These are phyloP conservation scores for Aurantiochytrium sp. DNA, from an alignment of 108 stramenopile genomes.

Conservation along the genomic window DNA sequence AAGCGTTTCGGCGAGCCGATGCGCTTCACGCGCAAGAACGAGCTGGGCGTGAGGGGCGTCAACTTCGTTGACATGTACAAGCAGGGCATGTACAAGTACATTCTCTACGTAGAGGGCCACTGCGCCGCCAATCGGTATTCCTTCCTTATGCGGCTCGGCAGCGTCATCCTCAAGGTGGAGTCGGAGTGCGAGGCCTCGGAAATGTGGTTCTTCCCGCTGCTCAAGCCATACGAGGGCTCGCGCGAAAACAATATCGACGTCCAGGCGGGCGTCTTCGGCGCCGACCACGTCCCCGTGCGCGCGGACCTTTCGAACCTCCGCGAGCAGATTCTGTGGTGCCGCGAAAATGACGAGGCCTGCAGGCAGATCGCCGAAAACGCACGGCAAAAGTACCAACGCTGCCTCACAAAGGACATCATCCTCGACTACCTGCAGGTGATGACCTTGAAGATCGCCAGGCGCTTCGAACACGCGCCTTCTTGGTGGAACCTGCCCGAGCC, in stretches of 20 bases:
- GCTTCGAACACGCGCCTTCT: conserved; percentile 46
- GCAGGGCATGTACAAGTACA: conserved; percentile 92
- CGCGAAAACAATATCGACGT: neutral
- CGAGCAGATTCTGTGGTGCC: conserved; percentile 94
- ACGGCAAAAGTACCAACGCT: conserved; percentile 41
- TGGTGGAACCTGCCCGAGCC: conserved; percentile 22
- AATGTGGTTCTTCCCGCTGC: conserved; percentile 98
- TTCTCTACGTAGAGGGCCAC: conserved; percentile 97
- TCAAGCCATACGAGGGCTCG: conserved; percentile 68
- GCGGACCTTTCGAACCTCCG: conserved; percentile 89
- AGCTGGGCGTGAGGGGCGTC: conserved; percentile 2
- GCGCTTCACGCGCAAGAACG: conserved; percentile 64
- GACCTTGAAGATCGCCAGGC: conserved; percentile 67
- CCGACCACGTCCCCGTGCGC: conserved; percentile 94
- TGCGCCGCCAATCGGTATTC: conserved; percentile 99
- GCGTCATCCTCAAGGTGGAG: conserved; percentile 94
- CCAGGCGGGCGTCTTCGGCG: neutral
- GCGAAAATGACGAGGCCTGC: conserved; percentile 89
- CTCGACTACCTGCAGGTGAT: conserved; percentile 92
- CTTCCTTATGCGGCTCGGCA: conserved; percentile 98
- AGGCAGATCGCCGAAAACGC: conserved; percentile 60
- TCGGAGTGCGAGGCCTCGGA: conserved; percentile 68
- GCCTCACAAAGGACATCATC: conserved; percentile 61
- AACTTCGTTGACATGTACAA: conserved; percentile 97
- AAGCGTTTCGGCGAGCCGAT: conserved; percentile 77